Evolutionary conservation across 371 early-diverging fungal genomes (phyloP).

Genomic region (Mortierella sp.): DNA sequence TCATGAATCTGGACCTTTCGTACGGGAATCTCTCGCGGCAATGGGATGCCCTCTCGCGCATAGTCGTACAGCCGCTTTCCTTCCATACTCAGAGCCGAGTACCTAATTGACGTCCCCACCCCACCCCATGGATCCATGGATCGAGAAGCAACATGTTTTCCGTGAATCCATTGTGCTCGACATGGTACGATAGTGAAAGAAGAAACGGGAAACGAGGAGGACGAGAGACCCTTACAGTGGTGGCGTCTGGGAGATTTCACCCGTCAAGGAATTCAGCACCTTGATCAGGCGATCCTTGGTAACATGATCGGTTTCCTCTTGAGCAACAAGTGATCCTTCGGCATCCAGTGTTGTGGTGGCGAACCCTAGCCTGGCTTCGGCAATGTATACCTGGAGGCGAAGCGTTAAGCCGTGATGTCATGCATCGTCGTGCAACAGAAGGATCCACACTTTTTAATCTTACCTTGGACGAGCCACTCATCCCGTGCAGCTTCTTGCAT

Average conservation of each 20-base stretch:
- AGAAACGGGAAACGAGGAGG: not conserved
- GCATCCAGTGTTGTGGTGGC: slow-evolving; percentile 62
- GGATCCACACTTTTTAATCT: not conserved
- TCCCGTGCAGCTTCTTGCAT: slow-evolving; percentile 35
- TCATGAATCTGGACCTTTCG: slow-evolving; percentile 50
- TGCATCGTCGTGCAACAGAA: not conserved
- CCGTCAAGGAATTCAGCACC: slow-evolving; percentile 55
- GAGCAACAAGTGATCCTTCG: slow-evolving; percentile 53
- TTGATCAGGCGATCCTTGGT: slow-evolving; percentile 45
- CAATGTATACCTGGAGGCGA: slow-evolving; percentile 51
- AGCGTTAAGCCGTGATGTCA: slow-evolving; percentile 6
- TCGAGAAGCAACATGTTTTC: too few species aligned
- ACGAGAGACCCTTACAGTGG: slow-evolving; percentile 55
- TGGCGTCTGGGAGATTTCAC: slow-evolving; percentile 63
- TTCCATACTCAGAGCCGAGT: slow-evolving; percentile 64
- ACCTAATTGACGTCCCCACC: slow-evolving; percentile 24
- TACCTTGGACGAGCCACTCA: slow-evolving; percentile 56
- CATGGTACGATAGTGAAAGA: too few species aligned
- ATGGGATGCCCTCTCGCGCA: slow-evolving; percentile 55
- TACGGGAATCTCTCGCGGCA: slow-evolving; percentile 52
- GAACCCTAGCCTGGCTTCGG: slow-evolving; percentile 59
- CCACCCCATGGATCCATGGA: too few species aligned
- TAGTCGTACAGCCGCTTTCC: slow-evolving; percentile 71
- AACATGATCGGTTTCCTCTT: slow-evolving; percentile 40
- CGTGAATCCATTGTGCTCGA: too few species aligned